These are phyloP conservation scores for Erysimum cheiri DNA, from an alignment of 441 rosid genomes.

Conservation along the genomic window DNA sequence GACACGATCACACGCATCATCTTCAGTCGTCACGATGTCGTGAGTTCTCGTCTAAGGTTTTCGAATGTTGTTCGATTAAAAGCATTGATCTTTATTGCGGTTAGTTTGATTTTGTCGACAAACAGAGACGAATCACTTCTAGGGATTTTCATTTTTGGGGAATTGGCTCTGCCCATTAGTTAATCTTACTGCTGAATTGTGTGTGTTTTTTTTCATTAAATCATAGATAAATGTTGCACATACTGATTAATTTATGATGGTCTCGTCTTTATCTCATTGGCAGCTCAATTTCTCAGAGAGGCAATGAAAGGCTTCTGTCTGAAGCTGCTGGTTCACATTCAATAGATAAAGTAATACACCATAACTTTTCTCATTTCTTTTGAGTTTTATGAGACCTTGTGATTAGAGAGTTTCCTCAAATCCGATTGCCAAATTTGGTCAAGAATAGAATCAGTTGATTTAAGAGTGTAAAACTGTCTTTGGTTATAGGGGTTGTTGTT, in stretches of 20 bases:
- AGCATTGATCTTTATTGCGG: constrained; percentile 23
- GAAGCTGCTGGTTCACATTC: constrained; percentile 36
- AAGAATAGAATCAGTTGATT: constrained; percentile 12
- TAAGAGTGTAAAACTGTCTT: not conserved
- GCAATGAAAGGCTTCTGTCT: constrained; percentile 35
- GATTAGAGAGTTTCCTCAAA: not conserved
- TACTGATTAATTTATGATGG: constrained; percentile 13
- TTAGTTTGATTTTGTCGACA: not conserved
- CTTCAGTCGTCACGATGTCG: constrained; percentile 42
- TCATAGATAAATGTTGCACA: not conserved
- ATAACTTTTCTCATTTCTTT: not conserved
- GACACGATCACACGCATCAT: constrained; percentile 37
- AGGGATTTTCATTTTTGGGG: not conserved
- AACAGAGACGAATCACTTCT: constrained; percentile 1
- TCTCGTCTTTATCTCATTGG: constrained; percentile 19
- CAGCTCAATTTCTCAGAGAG: constrained; percentile 41
- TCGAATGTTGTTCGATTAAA: constrained; percentile 18
- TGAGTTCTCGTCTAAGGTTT: constrained; percentile 24
- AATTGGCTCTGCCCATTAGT: not conserved
- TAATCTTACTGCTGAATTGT: constrained; percentile 10
- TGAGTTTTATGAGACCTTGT: constrained; percentile 7
- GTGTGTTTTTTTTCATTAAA: not conserved
- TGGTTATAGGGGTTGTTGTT: not conserved
- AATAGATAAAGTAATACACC: constrained; percentile 26
- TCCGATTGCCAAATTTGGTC: not conserved